Conservation (phyloP, 2,329 filamentous ascomycete genomes). For the Xylaria sp. region DNA sequence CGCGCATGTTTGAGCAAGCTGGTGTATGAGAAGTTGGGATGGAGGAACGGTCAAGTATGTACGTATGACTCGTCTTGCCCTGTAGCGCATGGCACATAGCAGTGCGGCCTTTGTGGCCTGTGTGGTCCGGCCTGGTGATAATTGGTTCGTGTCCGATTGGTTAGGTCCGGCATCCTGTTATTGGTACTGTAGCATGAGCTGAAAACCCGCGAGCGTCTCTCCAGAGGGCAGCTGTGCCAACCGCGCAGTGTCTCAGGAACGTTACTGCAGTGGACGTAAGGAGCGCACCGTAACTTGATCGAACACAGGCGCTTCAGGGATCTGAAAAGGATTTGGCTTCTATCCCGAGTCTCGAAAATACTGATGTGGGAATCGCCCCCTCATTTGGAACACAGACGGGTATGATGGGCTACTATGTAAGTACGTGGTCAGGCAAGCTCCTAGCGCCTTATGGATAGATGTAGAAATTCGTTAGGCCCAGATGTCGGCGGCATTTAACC, state of each 20-base stretch:
- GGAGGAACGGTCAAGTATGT: slow-evolving; percentile 7
- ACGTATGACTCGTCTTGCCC: slow-evolving; percentile 15
- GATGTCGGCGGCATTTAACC: background rate
- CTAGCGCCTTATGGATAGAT: background rate
- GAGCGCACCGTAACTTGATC: background rate
- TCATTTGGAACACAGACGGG: background rate
- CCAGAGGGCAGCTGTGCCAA: slow-evolving; percentile 21
- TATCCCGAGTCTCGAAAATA: background rate
- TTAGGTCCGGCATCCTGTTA: slow-evolving; percentile 7
- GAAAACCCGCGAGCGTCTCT: slow-evolving; percentile 23
- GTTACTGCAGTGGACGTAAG: background rate
- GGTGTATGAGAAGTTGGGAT: slow-evolving; percentile 18
- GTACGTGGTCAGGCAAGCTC: background rate
- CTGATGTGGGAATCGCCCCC: background rate
- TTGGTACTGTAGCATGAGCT: slow-evolving; percentile 28
- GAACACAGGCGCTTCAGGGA: too few species aligned
- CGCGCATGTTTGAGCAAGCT: background rate
- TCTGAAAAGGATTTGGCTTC: background rate
- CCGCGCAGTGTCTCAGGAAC: slow-evolving; percentile 16
- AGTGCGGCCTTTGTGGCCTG: background rate
- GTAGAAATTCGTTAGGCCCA: background rate
- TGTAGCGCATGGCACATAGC: background rate
- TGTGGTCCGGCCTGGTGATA: background rate
- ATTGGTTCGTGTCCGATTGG: slow-evolving; percentile 18
- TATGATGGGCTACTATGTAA: background rate